phyloP scores from a whole-genome alignment of 345 rosid genomes.

The Lepidium sativum region DNA sequence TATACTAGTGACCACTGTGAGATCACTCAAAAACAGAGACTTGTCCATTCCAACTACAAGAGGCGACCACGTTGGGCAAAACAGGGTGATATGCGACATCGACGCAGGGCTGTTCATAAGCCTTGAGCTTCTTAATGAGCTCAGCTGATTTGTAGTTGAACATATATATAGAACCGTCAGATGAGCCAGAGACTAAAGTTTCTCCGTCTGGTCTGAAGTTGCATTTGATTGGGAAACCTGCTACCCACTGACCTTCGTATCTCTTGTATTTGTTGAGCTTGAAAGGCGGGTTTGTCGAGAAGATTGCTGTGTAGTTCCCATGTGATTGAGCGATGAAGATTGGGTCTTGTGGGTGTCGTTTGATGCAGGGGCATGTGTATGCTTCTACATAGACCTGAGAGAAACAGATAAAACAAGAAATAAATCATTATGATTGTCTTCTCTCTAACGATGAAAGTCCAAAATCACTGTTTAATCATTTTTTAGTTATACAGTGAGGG shows the following conservation, averaged over 20 bases:
- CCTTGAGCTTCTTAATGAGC: slow-evolving; percentile 51
- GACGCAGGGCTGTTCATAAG: slow-evolving; percentile 56
- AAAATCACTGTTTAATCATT: background rate
- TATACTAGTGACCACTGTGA: background rate
- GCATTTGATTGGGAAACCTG: slow-evolving; percentile 83
- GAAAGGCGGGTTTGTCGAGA: slow-evolving; percentile 67
- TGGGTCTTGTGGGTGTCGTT: slow-evolving; percentile 60
- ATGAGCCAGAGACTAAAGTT: slow-evolving; percentile 62
- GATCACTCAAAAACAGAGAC: slow-evolving; percentile 19
- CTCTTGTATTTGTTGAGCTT: slow-evolving; percentile 77
- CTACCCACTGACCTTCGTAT: slow-evolving; percentile 61
- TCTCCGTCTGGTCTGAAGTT: slow-evolving; percentile 66
- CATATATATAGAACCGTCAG: slow-evolving; percentile 63
- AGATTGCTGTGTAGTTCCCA: slow-evolving; percentile 85
- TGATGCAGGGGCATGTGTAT: slow-evolving; percentile 67
- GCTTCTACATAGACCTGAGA: slow-evolving; percentile 78
- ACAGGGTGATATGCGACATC: slow-evolving; percentile 64
- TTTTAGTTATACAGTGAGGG: background rate
- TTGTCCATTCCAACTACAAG: slow-evolving; percentile 77
- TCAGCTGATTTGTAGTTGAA: slow-evolving; percentile 39
- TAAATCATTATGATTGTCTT: background rate
- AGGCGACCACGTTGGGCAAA: slow-evolving; percentile 50
- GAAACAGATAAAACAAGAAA: background rate
- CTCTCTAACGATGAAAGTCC: background rate
- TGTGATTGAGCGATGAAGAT: slow-evolving; percentile 71